Evolutionary conservation across 2,329 filamentous ascomycete species (phyloP).

Genomic region (Penicillium sp.): DNA sequence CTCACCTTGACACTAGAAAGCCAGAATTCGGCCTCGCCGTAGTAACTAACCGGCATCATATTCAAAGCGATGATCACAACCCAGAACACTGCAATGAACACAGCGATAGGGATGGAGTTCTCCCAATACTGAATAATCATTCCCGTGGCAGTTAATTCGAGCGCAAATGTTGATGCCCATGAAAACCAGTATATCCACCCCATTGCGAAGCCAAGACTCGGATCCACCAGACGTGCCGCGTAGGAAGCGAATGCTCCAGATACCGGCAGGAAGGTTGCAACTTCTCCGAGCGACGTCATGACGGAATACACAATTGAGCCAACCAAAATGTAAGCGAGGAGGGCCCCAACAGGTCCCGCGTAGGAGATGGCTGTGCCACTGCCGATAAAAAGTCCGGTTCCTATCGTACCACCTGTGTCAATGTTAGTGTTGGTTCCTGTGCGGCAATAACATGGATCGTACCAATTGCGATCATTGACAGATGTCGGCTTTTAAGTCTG

Average conservation of each 20-base stretch:
- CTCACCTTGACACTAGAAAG: conserved; percentile 72
- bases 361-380: conserved; percentile 63
- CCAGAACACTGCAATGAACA: conserved; percentile 75
- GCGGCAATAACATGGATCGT: not conserved
- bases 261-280: conserved; percentile 76
- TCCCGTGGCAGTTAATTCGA: conserved; percentile 71
- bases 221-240: conserved; percentile 72
- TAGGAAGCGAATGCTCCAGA: conserved; percentile 76
- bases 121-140: conserved; percentile 78
- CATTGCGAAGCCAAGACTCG: conserved; percentile 72
- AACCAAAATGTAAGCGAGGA: conserved; percentile 69
- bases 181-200: conserved; percentile 81
- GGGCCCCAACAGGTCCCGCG: conserved; percentile 64
- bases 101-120: conserved; percentile 60
- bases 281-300: conserved; percentile 67
- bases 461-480: conserved; percentile 14
- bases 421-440: not conserved
- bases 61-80: conserved; percentile 68
- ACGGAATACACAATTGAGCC: conserved; percentile 73
- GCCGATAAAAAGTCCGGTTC: conserved; percentile 71
- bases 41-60: conserved; percentile 69
- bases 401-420: conserved; percentile 61
- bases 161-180: conserved; percentile 47
- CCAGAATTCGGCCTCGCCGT: conserved; percentile 78
- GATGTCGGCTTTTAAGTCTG: conserved; percentile 6